Evolutionary conservation across 2,329 filamentous ascomycete species (phyloP).

Genomic region (Trichoderma cornu-damae): DNA sequence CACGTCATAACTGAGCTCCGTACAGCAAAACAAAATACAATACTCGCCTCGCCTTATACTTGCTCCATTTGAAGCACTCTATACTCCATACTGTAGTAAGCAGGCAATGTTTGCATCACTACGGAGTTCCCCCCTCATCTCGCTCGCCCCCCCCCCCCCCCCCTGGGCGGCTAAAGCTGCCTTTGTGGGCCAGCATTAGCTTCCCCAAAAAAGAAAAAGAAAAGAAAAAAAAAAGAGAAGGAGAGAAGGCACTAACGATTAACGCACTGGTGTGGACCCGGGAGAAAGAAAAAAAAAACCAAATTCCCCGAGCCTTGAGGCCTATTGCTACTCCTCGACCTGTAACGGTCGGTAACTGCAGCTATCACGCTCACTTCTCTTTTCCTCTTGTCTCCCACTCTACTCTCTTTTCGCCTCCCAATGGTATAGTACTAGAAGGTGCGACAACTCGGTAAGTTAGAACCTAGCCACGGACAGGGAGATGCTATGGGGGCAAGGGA

Average conservation of each 20-base stretch:
- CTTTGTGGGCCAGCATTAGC: constrained; percentile 1
- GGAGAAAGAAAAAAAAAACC: constrained; percentile 3
- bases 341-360: constrained; percentile 4
- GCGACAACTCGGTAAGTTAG: constrained; percentile 1
- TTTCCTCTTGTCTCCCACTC: neutral
- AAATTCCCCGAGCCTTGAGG: constrained; percentile 10
- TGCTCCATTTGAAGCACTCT: neutral
- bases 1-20: neutral
- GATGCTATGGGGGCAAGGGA: neutral
- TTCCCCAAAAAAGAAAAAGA: neutral
- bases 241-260: constrained; percentile 14
- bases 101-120: constrained; percentile 8
- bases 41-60: neutral
- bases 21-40: neutral
- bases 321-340: neutral
- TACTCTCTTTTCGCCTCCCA: neutral
- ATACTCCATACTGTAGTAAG: neutral
- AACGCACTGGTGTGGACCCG: constrained; percentile 2
- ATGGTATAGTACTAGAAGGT: neutral
- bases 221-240: neutral
- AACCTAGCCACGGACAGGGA: constrained; percentile 2
- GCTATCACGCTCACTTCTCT: neutral
- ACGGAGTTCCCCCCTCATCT: neutral
- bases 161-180: neutral
- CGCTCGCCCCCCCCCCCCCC: neutral